Percentiles rank a stretch among this genome's conserved stretches.
Conservation (phyloP, 2,329 filamentous ascomycete species). For the Fusarium agapanthi region DNA sequence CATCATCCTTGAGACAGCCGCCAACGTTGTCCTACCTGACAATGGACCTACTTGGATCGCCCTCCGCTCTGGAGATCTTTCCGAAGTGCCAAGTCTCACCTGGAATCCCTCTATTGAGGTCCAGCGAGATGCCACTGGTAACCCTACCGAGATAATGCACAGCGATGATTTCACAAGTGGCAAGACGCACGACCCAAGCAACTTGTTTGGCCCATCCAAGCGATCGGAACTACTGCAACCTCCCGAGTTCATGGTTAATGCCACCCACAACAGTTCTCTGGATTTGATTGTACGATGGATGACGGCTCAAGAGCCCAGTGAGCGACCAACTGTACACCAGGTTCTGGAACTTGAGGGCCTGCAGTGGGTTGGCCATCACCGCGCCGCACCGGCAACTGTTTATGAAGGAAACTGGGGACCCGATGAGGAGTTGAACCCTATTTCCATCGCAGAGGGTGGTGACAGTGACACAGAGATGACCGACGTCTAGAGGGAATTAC, state of each 20-base stretch:
- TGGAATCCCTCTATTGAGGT: constrained; percentile 78
- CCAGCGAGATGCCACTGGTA: constrained; percentile 74
- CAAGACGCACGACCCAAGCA: constrained; percentile 46
- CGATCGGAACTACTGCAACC: constrained; percentile 67
- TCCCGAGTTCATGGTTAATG: constrained; percentile 89
- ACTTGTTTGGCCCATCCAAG: constrained; percentile 56
- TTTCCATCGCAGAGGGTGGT: constrained; percentile 45
- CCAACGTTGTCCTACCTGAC: constrained; percentile 92
- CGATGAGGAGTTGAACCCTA: constrained; percentile 60
- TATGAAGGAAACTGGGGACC: constrained; percentile 98
- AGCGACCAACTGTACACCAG: constrained; percentile 78
- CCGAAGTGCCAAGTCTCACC: constrained; percentile 86
- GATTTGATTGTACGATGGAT: constrained; percentile 88
- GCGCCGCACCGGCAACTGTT: constrained; percentile 89
- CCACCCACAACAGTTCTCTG: constrained; percentile 75
- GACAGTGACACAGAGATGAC: constrained; percentile 67
- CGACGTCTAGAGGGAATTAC: constrained; percentile 56
- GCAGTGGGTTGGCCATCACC: constrained; percentile 79
- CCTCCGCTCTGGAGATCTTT: constrained; percentile 87
- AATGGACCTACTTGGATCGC: constrained; percentile 93
- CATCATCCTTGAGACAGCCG: constrained; percentile 93
- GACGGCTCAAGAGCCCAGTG: constrained; percentile 77
- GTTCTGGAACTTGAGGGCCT: constrained; percentile 78
- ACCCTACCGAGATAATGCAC: constrained; percentile 50
- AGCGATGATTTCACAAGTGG: constrained; percentile 47